These are phyloP conservation scores for Syzygium jambos DNA, from an alignment of 345 rosid species.

Conservation along the genomic window DNA sequence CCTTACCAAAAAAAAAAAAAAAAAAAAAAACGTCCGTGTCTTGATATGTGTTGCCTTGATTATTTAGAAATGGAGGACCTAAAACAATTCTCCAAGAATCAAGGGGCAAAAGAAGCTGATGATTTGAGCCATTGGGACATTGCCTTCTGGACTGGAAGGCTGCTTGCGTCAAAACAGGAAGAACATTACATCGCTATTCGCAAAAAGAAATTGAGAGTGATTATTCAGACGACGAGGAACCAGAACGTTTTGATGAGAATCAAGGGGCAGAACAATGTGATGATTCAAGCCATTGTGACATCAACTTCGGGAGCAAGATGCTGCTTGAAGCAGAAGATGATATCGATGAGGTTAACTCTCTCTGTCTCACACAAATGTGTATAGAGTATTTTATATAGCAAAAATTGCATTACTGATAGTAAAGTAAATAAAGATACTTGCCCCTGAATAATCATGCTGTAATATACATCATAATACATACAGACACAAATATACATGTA, in stretches of 20 bases:
- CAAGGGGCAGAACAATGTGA: constrained; percentile 6
- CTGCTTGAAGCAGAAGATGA: constrained; percentile 85
- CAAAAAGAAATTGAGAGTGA: neutral
- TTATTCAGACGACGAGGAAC: neutral
- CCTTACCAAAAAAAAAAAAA: too few species aligned
- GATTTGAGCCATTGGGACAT: neutral
- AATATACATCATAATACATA: neutral
- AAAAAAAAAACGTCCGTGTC: neutral
- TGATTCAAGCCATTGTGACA: constrained; percentile 72
- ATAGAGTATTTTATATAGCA: neutral
- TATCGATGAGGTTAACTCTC: constrained; percentile 58
- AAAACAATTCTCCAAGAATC: constrained; percentile 48
- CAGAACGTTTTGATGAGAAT: neutral
- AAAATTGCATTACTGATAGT: neutral
- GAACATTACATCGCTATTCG: neutral
- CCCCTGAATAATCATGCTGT: neutral
- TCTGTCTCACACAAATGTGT: neutral
- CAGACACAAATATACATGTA: neutral
- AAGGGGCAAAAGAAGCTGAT: constrained; percentile 46
- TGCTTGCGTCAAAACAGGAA: neutral
- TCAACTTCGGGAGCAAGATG: constrained; percentile 82
- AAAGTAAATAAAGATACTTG: too few species aligned
- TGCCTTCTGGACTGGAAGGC: too few species aligned
- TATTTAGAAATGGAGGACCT: constrained; percentile 72
- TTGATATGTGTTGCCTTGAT: neutral